Conservation (phyloP, 1,284 basidiomycete species). For the Cryptococcus deneoformans region DNA sequence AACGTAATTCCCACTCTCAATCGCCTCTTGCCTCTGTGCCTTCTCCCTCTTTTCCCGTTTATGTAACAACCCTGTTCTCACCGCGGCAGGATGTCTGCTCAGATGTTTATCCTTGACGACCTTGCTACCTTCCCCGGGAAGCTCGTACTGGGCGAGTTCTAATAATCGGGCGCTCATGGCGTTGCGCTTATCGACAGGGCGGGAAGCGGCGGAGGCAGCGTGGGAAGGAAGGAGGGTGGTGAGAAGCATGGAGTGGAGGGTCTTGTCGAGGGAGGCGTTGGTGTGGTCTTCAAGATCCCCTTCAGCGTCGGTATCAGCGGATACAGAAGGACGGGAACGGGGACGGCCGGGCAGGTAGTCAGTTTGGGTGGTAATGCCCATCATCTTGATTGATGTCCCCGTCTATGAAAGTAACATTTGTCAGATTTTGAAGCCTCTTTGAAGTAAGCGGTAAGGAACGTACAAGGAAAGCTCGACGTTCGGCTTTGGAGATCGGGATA, state of each 20-base stretch:
- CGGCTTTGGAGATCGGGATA: conserved; percentile 32
- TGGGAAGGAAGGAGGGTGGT: conserved; percentile 41
- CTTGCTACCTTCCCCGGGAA: conserved; percentile 39
- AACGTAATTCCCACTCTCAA: conserved; percentile 41
- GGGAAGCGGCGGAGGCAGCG: conserved; percentile 20
- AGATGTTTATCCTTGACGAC: conserved; percentile 13
- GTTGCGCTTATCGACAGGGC: conserved; percentile 47
- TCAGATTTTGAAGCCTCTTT: no score
- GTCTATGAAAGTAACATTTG: conserved; percentile 12
- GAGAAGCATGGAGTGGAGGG: conserved; percentile 48
- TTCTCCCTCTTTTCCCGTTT: conserved; percentile 30
- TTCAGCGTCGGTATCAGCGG: not conserved
- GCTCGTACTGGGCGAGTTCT: conserved; percentile 40
- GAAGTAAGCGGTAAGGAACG: conserved; percentile 3
- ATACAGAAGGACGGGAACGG: conserved; percentile 13
- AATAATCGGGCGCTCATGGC: conserved; percentile 38
- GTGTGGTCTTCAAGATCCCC: not conserved
- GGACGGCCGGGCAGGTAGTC: conserved; percentile 17
- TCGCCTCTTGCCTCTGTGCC: conserved; percentile 28
- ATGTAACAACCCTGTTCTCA: conserved; percentile 41
- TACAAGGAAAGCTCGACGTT: conserved; percentile 45
- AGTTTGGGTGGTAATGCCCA: conserved; percentile 32
- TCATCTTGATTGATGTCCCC: conserved; percentile 48
- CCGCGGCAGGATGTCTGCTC: conserved; percentile 37
- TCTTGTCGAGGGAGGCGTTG: conserved; percentile 41